Conservation (phyloP, 1,284 basidiomycete species). For the Ceratorhiza oryzae-sativae region DNA sequence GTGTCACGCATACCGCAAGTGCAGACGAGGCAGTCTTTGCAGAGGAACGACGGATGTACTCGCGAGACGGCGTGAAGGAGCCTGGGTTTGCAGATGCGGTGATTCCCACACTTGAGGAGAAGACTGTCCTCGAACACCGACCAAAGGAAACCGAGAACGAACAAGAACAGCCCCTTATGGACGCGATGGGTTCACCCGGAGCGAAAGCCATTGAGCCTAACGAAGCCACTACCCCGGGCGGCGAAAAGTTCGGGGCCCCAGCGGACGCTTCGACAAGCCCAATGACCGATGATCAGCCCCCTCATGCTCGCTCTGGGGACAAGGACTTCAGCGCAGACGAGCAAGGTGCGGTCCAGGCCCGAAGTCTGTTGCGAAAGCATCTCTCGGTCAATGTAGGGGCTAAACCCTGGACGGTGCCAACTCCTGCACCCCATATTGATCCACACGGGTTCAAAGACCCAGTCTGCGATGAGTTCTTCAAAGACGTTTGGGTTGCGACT, state of each 20-base stretch:
- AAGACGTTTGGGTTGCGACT: conserved; percentile 83
- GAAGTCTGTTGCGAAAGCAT: conserved; percentile 63
- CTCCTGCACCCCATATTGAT: conserved; percentile 73
- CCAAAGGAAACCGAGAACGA: conserved; percentile 48
- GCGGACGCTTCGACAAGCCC: conserved; percentile 59
- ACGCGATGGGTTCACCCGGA: conserved; percentile 45
- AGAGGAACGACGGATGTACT: conserved; percentile 64
- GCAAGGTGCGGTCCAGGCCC: conserved; percentile 58
- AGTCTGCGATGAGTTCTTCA: conserved; percentile 85
- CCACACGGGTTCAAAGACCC: conserved; percentile 87
- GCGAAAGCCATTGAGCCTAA: conserved; percentile 47
- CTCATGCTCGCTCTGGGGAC: conserved; percentile 55
- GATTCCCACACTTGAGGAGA: conserved; percentile 78
- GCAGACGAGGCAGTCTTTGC: conserved; percentile 55
- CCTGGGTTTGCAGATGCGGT: conserved; percentile 69
- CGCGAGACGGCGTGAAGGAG: conserved; percentile 60
- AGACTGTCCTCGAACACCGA: conserved; percentile 59
- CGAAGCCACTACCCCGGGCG: conserved; percentile 48
- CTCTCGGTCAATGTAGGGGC: conserved; percentile 61
- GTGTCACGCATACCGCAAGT: conserved; percentile 8
- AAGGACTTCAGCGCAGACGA: conserved; percentile 63
- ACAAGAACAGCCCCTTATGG: conserved; percentile 53
- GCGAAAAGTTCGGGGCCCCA: conserved; percentile 57
- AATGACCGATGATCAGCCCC: conserved; percentile 57
- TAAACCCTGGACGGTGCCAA: conserved; percentile 68